Evolutionary conservation across 192 early-diverging fungal species (phyloP).

Genomic region (Backusella westeae): DNA sequence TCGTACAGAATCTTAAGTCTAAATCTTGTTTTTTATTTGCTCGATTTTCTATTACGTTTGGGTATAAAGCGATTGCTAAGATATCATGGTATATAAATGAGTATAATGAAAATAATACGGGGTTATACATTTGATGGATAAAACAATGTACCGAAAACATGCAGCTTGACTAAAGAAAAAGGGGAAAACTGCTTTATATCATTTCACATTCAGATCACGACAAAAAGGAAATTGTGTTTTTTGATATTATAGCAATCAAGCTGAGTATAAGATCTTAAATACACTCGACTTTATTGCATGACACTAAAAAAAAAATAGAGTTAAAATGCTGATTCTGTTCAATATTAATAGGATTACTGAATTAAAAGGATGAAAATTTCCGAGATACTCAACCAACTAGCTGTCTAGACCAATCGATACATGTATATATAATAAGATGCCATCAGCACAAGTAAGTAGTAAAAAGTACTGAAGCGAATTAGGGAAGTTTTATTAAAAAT

Average conservation of each 20-base stretch:
- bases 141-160: neutral
- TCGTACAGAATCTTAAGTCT: neutral
- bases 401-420: too few relatives aligned
- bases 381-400: too few relatives aligned
- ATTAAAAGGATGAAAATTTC: neutral
- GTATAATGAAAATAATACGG: too few relatives aligned
- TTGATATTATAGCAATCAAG: neutral
- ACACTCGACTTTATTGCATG: neutral
- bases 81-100: too few relatives aligned
- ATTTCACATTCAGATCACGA: neutral
- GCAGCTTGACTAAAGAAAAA: neutral
- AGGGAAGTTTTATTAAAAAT: too few relatives aligned
- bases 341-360: neutral
- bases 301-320: neutral
- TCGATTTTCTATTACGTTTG: neutral
- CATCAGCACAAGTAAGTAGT: too few relatives aligned
- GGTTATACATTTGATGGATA: neutral
- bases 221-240: neutral
- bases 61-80: neutral
- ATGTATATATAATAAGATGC: too few relatives aligned
- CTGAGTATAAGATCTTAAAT: neutral
- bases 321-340: neutral
- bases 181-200: neutral
- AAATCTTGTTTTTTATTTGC: neutral
- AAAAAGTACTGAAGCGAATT: too few relatives aligned